Conservation (phyloP, 345 rosid genomes). For the Xanthoceras sorbifolium region DNA sequence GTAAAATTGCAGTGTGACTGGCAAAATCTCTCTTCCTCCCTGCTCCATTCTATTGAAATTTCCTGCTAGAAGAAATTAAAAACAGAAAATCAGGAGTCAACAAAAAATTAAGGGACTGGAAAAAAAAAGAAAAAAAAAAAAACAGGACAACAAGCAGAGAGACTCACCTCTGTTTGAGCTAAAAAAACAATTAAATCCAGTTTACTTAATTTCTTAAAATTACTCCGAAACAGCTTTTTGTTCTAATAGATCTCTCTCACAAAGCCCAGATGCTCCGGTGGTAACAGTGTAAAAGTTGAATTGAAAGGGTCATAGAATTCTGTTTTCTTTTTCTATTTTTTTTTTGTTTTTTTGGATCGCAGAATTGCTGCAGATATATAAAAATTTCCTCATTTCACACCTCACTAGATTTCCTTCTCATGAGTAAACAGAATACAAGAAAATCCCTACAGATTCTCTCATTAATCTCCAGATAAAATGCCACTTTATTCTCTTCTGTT, state of each 20-base stretch:
- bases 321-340: no score
- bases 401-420: conserved; percentile 4
- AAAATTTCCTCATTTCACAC: neutral
- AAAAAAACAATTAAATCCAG: conserved; percentile 9
- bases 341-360: neutral
- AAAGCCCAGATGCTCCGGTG: neutral
- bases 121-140: no score
- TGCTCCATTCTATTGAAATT: conserved; percentile 10
- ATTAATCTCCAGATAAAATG: conserved; percentile 37
- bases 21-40: conserved; percentile 14
- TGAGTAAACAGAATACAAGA: conserved; percentile 15
- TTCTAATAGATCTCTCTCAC: conserved; percentile 24
- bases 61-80: conserved; percentile 9
- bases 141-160: neutral
- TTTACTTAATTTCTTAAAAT: neutral
- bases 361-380: neutral
- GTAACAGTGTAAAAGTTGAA: neutral
- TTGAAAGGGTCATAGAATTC: neutral
- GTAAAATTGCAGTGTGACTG: neutral
- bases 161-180: conserved; percentile 7
- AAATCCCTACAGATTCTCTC: conserved; percentile 39
- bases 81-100: neutral
- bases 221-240: neutral
- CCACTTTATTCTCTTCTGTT: conserved; percentile 45
- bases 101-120: no score